Evolutionary conservation across 352 stramenopile species (phyloP), one percentile per base, ranked within the genome.

Genomic region (Pythium phragmitis): DNA sequence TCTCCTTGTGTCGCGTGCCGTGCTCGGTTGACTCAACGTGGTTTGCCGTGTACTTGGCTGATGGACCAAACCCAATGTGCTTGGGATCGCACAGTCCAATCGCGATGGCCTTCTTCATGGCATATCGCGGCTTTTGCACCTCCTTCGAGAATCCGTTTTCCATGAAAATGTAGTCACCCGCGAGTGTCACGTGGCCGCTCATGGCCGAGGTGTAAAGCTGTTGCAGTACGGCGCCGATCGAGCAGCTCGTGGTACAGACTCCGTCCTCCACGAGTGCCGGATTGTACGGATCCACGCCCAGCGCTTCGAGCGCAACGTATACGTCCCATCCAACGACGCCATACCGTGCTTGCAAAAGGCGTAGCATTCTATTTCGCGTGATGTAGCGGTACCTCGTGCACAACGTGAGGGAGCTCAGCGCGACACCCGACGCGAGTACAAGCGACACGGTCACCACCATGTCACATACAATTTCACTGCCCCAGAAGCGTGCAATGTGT

Each of bases 381-480:
- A 68, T 48, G 58, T 65, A 51, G 16, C 67, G 63, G 50, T 77
- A 80, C 21, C 60, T 62, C 4, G 69, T 79, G 26, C 68, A 36
- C 9, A 81, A 52, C 19, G 71, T 33, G 26, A 76, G 26, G 8
- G 58, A 52, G 17, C 57, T 52, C 4, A 73, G 17, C 9, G 57
- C 23, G 43, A 65, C 49, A 7, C 64, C 69, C 7, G 63, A 50
- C 4, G 34, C 17, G 13, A 73, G 67, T 14, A 75, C 53, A 8
- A 73, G 53, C 2, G 39, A 51, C 1, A 73, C 26, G 19, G 75
- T 66, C 19, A 79, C 66, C 19, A 79, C 63, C 46, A 78, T 64
- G 43, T 85, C 76, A 53, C 73, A 82, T 7, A 79, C 68, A 60
- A 82, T 70, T 47, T 85, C 74, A 46, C 61, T 81, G 0, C 60